A percentile compares a stretch with the other conserved stretches of the same genome.
phyloP scores from a whole-genome alignment of 495 filamentous ascomycete genomes.

The Xylaria grammica region DNA sequence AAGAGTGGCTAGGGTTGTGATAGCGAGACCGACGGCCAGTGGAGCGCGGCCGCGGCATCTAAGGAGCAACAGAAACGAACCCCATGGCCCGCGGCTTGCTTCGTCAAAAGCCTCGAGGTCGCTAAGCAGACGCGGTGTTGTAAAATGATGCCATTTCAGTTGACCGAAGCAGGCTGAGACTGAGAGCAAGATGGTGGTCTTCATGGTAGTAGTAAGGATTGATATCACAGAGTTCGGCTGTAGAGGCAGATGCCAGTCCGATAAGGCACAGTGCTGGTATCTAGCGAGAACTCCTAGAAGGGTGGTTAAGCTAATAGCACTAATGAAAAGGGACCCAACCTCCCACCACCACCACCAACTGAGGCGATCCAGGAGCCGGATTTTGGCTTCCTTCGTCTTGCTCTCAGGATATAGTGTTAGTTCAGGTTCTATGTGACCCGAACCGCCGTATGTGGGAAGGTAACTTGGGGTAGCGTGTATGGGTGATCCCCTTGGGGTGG shows the following conservation, averaged over 20 bases:
- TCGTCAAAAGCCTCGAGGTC: slow-evolving; percentile 3
- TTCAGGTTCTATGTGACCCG: too few species aligned
- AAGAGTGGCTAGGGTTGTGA: not conserved
- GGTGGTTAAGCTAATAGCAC: not conserved
- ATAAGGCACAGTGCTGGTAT: not conserved
- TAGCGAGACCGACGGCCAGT: not conserved
- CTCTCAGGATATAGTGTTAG: too few species aligned
- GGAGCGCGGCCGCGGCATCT: not conserved
- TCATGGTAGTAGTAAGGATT: slow-evolving; percentile 4
- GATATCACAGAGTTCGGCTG: slow-evolving; percentile 1
- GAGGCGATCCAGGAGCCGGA: too few species aligned
- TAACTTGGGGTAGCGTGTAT: too few species aligned
- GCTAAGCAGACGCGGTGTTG: not conserved
- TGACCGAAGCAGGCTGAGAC: not conserved
- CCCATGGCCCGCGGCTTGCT: not conserved
- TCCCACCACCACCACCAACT: slow-evolving; percentile 8
- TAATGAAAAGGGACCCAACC: not conserved
- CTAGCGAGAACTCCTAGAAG: not conserved
- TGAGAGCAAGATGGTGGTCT: not conserved
- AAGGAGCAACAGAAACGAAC: not conserved
- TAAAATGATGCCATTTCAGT: slow-evolving; percentile 5
- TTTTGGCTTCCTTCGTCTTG: too few species aligned
- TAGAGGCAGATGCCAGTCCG: not conserved
- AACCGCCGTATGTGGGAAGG: too few species aligned
- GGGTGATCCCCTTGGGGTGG: too few species aligned